Evolutionary conservation across 1,284 basidiomycete genomes (phyloP).

Genomic region (Irpex lacteus): DNA sequence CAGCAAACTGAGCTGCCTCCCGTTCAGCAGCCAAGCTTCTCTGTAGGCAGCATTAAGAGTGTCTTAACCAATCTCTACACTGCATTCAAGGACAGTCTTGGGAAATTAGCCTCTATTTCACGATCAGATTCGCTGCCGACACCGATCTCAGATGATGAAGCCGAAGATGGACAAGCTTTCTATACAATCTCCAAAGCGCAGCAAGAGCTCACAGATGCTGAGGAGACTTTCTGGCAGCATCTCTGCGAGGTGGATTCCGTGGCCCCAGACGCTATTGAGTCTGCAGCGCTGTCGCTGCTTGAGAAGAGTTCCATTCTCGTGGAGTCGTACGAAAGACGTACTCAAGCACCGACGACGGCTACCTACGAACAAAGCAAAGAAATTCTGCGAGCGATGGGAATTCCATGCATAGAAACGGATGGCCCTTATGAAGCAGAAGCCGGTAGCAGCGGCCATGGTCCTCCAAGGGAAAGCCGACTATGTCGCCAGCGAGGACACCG

Average conservation of each 20-base stretch:
- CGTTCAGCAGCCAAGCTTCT: neutral
- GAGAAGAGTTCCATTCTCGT: slow-evolving; percentile 53
- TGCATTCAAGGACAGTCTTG: neutral
- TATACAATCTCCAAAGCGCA: slow-evolving; percentile 65
- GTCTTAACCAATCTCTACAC: neutral
- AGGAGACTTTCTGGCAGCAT: slow-evolving; percentile 60
- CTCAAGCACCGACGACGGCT: slow-evolving; percentile 50
- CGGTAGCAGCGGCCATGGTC: slow-evolving; percentile 75
- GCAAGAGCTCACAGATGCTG: slow-evolving; percentile 55
- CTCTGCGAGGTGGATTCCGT: slow-evolving; percentile 24
- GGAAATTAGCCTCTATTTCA: neutral
- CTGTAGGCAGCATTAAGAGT: neutral
- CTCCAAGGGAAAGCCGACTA: slow-evolving; percentile 73
- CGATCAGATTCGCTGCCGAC: neutral
- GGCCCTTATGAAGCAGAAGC: slow-evolving; percentile 82
- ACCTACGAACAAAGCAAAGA: slow-evolving; percentile 66
- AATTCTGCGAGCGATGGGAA: slow-evolving; percentile 72
- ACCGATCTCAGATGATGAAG: slow-evolving; percentile 5
- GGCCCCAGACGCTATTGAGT: slow-evolving; percentile 10
- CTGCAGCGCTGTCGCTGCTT: slow-evolving; percentile 36
- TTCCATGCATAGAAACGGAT: slow-evolving; percentile 66
- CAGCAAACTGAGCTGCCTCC: neutral
- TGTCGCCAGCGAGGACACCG: slow-evolving; percentile 86
- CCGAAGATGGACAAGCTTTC: slow-evolving; percentile 38
- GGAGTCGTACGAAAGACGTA: slow-evolving; percentile 60